Base-by-base conservation (phyloP, 352 stramenopile species). In the Thraustochytrium sp. region DNA sequence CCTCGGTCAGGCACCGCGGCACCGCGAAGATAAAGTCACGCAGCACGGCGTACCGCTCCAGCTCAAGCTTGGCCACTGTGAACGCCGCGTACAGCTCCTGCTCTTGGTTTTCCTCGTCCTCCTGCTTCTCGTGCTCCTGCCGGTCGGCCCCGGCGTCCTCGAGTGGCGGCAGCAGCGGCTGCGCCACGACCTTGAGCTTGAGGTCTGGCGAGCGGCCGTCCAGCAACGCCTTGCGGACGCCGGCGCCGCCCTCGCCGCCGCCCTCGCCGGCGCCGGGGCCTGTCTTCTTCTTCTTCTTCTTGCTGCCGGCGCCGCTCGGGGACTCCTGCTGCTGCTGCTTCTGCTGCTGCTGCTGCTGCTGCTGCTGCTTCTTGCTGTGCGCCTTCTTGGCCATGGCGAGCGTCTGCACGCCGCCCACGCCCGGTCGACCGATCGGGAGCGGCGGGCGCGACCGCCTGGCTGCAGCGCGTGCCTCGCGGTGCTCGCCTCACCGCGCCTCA, bases 21-120 rank as follows among this genome's bases (percentile, higher is more conserved):
- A 77, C 65, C 18, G 40, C 65, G 42, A 46, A 77, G 42, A 77
- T 62, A 29, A 77, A n/a, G 65, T 77, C 65, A 16, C 49, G 40
- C 11, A 77, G 65, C 18, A 77, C 29, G 9, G 65, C 40, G 5
- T 36, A 62, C 13, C 65, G 11, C 31, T 77, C 49, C 13, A 77
- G 65, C 21, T 77, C 59, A 2, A 72, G 34, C 59, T 72, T 72
- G 59, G 46, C 59, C 26, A 44, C 26, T 31, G 59, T 46, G 9
- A 72, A 26, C 9, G 8, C 59, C 13, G 36, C 59, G 26, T n/a
- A n/a, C n/a, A n/a, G n/a, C n/a, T n/a, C n/a, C n/a, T n/a, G n/a
- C n/a, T n/a, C n/a, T n/a, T 18, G 4, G 40, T 34, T 46, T 49
- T 72, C 59, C 26, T 49, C 26, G 11, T 44, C 16, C 21, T 13